Base-by-base conservation (phyloP, 208 protist species). In the Crithidia fasciculata region DNA sequence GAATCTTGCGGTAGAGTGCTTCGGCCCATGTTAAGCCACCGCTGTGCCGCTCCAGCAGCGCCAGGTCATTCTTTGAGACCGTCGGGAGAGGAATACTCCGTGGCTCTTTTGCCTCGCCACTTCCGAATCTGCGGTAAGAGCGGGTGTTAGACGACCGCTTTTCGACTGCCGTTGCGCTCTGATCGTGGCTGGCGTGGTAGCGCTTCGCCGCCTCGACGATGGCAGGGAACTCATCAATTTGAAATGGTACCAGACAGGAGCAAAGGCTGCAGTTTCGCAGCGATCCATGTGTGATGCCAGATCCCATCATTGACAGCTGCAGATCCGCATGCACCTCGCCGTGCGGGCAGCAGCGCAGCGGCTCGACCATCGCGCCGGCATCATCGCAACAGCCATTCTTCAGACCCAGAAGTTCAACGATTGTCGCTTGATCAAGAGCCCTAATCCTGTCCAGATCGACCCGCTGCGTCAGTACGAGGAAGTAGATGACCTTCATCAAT, bases 401-500 rank as follows among this genome's bases (percentile, higher is more conserved):
- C 64, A 68, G 28, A 4, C 71, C 79, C 41, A 78, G 56, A 13
- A 56, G n/a, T 16, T 50, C 70, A 9, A 59, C 28, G 37, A 68
- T 16, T 13, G 59, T 16, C 36, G 54, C 36, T 44, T 63, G 56
- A 44, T 57, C 50, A 45, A 72, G 19, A 5, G 15, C 3, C 16
- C 40, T n/a, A 15, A 82, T 15, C 8, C 67, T 60, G 8, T 79
- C 59, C 16, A 37, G n/a, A 16, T 40, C 55, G 36, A 37, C 58
- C 1, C 71, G 76, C 39, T 79, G 65, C 49, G 78, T 71, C n/a
- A 72, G 53, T 19, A 72, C 56, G 12, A 86, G 39, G 47, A 76
- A 76, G 40, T 77, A 40, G 37, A 58, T 28, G 39, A 85, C 49
- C n/a, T 36, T 19, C 3, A 28, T 36, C 4, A 45, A 9, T 50